Evolutionary conservation across 164 flowering plant genomes (phyloP), one percentile per base, ranked within the genome.

Genomic region (Vitis amurensis): DNA sequence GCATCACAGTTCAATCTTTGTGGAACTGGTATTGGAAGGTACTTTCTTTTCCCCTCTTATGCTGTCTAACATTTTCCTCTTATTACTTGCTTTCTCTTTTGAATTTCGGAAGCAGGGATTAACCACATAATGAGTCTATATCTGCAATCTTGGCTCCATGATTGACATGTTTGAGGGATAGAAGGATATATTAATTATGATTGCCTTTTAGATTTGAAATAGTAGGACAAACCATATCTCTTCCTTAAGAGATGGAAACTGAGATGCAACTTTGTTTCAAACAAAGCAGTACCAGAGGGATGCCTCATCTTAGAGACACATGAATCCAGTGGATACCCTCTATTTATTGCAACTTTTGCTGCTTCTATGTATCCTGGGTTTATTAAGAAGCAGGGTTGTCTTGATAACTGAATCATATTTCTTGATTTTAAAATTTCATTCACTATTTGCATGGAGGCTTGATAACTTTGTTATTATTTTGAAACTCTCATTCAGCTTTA

Each of bases 21-120:
- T 79, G 94, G 93, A 72, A 88, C 92, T 68, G 90, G 93, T 67
- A 91, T 95, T 64, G 99, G 99, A 65, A 95, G 99, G 99, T 92
- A 76, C 31, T 14, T 49, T 12, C 27, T 59, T 50, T 64, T 55
- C 58, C 31, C 56, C 61, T 37, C 31, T 11, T 16, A 2, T 51
- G 1, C 62, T 69, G 11, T 66, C 9, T 68, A 27, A 50, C 56
- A 52, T 27, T 61, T 53, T 51, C 37, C 23, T 16, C 7, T 37
- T 6, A 37, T 37, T 37, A 3, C 44, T 37, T 37, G 44, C 51
- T 50, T 49, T 3, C 57, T 23, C n/a, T 53, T 11, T 53, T 53
- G 56, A 53, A 53, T 11, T 11, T 53, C 6, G 9, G 14, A 13
- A 53, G 56, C 5, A 53, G n/a, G 56, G 56, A 53, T 53, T 53